Percentiles rank a stretch among this genome's conserved stretches.
phyloP scores from a whole-genome alignment of 2,329 filamentous ascomycete genomes.

The Fusarium euwallaceae region DNA sequence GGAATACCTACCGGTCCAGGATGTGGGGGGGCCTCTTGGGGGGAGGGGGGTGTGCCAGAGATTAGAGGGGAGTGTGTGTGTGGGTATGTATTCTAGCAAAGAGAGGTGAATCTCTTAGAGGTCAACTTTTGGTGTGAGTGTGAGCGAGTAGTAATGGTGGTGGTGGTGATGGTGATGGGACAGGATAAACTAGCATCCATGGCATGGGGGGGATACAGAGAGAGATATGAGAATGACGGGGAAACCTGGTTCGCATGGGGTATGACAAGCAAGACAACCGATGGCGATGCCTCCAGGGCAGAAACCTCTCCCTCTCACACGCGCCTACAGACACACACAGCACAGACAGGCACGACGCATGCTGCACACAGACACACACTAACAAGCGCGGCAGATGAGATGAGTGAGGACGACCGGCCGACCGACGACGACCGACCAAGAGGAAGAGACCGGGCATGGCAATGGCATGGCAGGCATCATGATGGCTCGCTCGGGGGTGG shows the following conservation, averaged over 20 bases:
- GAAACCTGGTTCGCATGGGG: constrained; percentile 39
- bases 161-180: constrained; percentile 19
- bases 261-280: constrained; percentile 39
- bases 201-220: constrained; percentile 34
- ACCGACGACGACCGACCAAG: not conserved
- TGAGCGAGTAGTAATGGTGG: constrained; percentile 33
- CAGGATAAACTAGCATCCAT: not conserved
- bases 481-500: constrained; percentile 35
- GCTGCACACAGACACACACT: constrained; percentile 16
- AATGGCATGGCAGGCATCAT: not conserved
- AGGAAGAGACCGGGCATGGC: not conserved
- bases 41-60: not conserved
- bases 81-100: not conserved
- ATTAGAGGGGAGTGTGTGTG: constrained; percentile 42
- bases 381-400: constrained; percentile 34
- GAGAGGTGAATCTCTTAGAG: constrained; percentile 40
- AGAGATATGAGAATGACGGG: constrained; percentile 43
- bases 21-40: constrained; percentile 24
- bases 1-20: constrained; percentile 42
- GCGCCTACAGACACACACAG: constrained; percentile 5
- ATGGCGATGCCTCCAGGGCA: constrained; percentile 17
- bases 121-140: constrained; percentile 31
- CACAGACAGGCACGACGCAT: constrained; percentile 18
- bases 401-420: constrained; percentile 4
- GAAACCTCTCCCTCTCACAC: constrained; percentile 14